Base-by-base conservation (phyloP, 108 stramenopile genomes). In the Cylindrotheca fusiformis region DNA sequence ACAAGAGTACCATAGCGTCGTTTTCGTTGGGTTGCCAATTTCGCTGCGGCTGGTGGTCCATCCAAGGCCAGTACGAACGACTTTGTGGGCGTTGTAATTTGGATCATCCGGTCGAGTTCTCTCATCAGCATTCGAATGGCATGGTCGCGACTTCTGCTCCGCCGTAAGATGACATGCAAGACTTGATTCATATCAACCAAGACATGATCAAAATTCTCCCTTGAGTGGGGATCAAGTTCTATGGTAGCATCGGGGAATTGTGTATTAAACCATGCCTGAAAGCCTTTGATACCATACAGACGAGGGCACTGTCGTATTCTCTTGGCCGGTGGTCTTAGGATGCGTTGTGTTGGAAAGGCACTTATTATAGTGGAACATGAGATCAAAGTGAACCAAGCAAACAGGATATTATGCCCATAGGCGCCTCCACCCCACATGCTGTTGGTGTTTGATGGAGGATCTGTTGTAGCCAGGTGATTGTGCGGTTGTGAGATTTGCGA, bases 131-230 rank as follows among this genome's bases (percentile, higher is more conserved):
- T 44, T 2, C 50, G 44, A 0, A 67, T 32, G 19, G 81, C 78
- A 44, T 80, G 79, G 4, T 73, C 86, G 55, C 67, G 76, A 29
- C 58, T 66, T 61, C 65, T 48, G 48, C 41, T 55, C 31, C 82
- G 67, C 10, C 91, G 69, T 29, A 90, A 8, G 1, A 71, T 55
- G 17, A 78, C 59, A 52, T 95, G 94, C 14, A 95, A 49, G n/a
- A 90, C 69, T 50, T 95, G 94, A 75, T 95, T 95, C 59, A 86
- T 80, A 64, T 95, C 94, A 0, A 95, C 73, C 41, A 95, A 68
- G 0, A 95, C 90, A 53, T 95, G 94, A 78, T 95, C 90, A 66
- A 86, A 95, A 4, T 55, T 56, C 29, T 91, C 83, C 17, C 59
- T 55, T 36, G 69, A 54, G 25, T 30, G 32, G 22, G 47, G n/a